Evolutionary conservation across 163 green algal genomes (phyloP), one percentile per base, ranked within the genome.

Genomic region (Scenedesmus sp.): DNA sequence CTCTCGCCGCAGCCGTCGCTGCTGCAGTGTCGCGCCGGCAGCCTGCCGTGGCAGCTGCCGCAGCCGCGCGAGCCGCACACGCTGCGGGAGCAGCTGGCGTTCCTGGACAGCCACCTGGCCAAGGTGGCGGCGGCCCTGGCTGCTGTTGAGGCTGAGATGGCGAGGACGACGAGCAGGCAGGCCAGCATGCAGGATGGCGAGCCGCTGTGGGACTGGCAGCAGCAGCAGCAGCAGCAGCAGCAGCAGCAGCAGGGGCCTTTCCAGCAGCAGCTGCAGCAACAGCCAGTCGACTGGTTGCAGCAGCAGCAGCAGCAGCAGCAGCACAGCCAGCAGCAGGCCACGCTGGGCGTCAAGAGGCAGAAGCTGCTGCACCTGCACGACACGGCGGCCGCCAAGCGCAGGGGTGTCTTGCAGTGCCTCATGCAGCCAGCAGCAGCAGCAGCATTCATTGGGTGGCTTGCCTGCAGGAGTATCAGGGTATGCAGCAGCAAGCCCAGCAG

Each of bases 321-420:
- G 35, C 81, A 53, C 37, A 61, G 26, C 15, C 42, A 13, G 82
- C 51, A 87, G 51, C 68, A 78, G 51, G 30, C 5, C 13, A 3
- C 33, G 24, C 35, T 78, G 53, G 72, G 33, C n/a, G 79, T 76
- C 49, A 87, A 53, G 53, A 16, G 72, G n/a, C 72, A 87, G n/a
- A 61, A 78, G 51, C 53, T 78, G 30, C 65, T 76, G 65, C 16
- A 18, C 30, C 18, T 76, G 65, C 30, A 40, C 7, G 65, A 76
- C 2, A 40, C 65, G 18, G 65, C 65, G 26, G 16, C 2, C 30
- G 30, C 37, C 10, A 76, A 76, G 65, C 65, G 65, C 30, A 40
- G 2, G 30, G 65, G 65, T 40, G 65, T 76, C 30, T 5, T 76
- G 65, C 65, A 76, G 3, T 40, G 30, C 65, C 30, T 76, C 5